Conservation (phyloP, 371 early-diverging fungal species). For the Apophysomyces elegans region DNA sequence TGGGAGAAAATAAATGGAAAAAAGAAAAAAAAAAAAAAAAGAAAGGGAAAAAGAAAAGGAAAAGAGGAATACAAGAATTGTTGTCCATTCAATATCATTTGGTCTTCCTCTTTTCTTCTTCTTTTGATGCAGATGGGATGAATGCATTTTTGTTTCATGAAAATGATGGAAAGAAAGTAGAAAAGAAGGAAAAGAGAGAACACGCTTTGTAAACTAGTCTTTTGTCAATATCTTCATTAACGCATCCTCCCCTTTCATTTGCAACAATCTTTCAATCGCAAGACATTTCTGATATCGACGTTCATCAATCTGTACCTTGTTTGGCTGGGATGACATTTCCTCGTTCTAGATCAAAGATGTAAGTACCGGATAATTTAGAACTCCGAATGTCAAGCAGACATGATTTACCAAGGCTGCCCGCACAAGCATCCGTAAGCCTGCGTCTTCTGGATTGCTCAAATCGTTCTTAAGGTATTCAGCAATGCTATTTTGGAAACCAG, state of each 20-base stretch:
- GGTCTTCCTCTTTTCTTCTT: conserved; percentile 8
- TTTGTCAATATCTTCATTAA: conserved; percentile 17
- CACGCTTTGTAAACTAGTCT: not conserved
- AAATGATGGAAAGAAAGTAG: conserved; percentile 1
- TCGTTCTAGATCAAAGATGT: not conserved
- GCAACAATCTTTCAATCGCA: conserved; percentile 20
- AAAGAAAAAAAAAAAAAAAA: not conserved
- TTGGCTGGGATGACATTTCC: conserved; percentile 3
- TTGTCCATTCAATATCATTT: not conserved
- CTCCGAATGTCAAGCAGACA: not conserved
- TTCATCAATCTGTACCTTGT: conserved; percentile 14
- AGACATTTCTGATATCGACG: conserved; percentile 15
- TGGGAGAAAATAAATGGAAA: not conserved
- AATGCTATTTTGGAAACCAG: conserved; percentile 17
- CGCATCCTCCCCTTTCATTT: conserved; percentile 19
- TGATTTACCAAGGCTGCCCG: conserved; percentile 14
- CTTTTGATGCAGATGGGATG: conserved; percentile 16
- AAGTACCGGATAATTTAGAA: not conserved
- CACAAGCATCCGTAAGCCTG: conserved; percentile 13
- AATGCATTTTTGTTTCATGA: conserved; percentile 9
- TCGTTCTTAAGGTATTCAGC: conserved; percentile 12
- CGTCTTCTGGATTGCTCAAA: not conserved
- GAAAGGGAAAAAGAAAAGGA: not conserved
- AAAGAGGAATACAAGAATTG: not conserved
- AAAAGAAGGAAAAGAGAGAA: conserved; percentile 2